Percentiles rank a stretch among this genome's conserved stretches.
These are phyloP conservation scores for Sporisorium scitamineum DNA, from an alignment of 1,284 basidiomycete species.

Conservation along the genomic window DNA sequence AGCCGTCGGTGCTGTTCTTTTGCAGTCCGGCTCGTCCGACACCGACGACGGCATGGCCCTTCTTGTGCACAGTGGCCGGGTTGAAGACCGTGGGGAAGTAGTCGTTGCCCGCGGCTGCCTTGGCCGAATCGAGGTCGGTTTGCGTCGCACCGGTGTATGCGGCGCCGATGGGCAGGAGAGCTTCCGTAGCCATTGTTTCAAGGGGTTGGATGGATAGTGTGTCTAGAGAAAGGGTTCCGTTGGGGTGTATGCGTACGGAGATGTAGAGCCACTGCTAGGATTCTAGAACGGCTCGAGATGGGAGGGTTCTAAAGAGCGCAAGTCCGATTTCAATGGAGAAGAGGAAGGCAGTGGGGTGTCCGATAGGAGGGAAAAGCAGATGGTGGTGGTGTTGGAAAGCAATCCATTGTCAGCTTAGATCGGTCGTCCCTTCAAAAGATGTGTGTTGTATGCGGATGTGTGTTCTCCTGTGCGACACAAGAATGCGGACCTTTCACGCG, in stretches of 20 bases:
- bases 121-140: constrained; percentile 38
- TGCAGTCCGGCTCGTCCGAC: constrained; percentile 20
- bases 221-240: not conserved
- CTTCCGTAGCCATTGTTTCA: constrained; percentile 42
- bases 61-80: constrained; percentile 49
- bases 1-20: constrained; percentile 32
- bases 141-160: constrained; percentile 61
- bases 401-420: not conserved
- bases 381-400: not conserved
- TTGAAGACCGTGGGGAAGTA: constrained; percentile 64
- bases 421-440: no score
- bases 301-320: not conserved
- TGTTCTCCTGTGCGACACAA: not conserved
- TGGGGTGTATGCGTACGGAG: constrained; percentile 6
- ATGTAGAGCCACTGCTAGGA: not conserved
- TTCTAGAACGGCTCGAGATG: not conserved
- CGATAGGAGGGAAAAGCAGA: not conserved
- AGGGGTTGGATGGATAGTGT: not conserved
- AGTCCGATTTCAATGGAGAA: no score
- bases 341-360: no score
- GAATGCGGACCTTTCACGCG: not conserved
- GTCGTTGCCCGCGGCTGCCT: constrained; percentile 29
- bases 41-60: constrained; percentile 43
- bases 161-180: constrained; percentile 57
- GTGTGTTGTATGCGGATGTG: not conserved